A percentile compares a stretch with the other conserved stretches of the same genome.
phyloP scores from a whole-genome alignment of 768 basidiomycete genomes.

The Sarcomyxa edulis region DNA sequence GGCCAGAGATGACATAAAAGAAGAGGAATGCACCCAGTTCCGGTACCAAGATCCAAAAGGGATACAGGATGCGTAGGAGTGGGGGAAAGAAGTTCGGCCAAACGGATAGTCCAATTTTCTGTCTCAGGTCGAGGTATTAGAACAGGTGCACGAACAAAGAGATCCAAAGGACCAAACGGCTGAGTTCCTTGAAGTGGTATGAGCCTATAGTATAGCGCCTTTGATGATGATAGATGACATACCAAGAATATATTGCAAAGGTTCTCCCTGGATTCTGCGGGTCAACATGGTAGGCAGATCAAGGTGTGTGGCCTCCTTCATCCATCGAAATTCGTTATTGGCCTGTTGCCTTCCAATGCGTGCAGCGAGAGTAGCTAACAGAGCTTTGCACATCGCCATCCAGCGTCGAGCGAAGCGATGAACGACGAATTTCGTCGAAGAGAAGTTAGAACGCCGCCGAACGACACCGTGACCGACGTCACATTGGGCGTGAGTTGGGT shows the following conservation, averaged over 20 bases:
- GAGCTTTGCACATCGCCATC: too few relatives aligned
- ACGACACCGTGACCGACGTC: too few relatives aligned
- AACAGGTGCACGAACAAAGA: slow-evolving; percentile 70
- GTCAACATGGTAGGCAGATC: slow-evolving; percentile 43
- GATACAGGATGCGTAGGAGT: slow-evolving; percentile 27
- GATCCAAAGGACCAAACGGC: slow-evolving; percentile 81
- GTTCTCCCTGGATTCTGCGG: slow-evolving; percentile 65
- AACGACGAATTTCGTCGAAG: too few relatives aligned
- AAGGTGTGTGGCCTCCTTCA: slow-evolving; percentile 18
- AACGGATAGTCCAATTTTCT: slow-evolving; percentile 69
- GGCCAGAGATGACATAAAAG: slow-evolving; percentile 69
- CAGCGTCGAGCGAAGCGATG: too few relatives aligned
- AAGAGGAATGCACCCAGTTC: slow-evolving; percentile 88
- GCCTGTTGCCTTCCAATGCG: slow-evolving; percentile 33
- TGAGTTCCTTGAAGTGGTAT: slow-evolving; percentile 53
- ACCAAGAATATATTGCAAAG: slow-evolving; percentile 91
- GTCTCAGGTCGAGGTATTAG: slow-evolving; percentile 97
- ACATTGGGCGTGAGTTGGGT: too few relatives aligned
- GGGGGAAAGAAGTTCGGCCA: slow-evolving; percentile 44
- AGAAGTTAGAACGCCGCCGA: too few relatives aligned
- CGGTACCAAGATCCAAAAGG: slow-evolving; percentile 89
- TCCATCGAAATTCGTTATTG: slow-evolving; percentile 36
- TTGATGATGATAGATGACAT: slow-evolving; percentile 15
- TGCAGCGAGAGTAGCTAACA: slow-evolving; percentile 14
- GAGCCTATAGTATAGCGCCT: slow-evolving; percentile 11